Percentiles rank a stretch among this genome's conserved stretches.
phyloP scores from a whole-genome alignment of 371 early-diverging fungal genomes.

The Conidiobolus incongruus region DNA sequence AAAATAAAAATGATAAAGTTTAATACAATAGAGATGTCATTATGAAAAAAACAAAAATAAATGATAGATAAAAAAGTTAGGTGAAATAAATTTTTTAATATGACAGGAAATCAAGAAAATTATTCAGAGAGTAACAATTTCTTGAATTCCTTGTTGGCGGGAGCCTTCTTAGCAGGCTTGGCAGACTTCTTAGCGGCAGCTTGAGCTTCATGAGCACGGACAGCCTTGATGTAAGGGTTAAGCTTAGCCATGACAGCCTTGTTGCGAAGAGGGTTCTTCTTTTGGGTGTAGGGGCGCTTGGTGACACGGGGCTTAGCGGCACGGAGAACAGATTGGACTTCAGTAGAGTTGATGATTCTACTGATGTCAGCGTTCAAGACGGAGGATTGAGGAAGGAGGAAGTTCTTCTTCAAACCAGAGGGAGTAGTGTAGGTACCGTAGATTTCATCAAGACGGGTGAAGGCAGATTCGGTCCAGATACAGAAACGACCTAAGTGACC shows the following conservation, averaged over 20 bases:
- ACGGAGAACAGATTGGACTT: slow-evolving; percentile 89
- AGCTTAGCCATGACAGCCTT: slow-evolving; percentile 76
- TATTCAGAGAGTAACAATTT: too few relatives aligned
- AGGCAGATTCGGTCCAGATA: slow-evolving; percentile 98
- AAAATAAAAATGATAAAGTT: too few relatives aligned
- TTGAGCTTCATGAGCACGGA: slow-evolving; percentile 9
- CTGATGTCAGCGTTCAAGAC: slow-evolving; percentile 88
- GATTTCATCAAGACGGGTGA: slow-evolving; percentile 83
- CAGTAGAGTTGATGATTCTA: slow-evolving; percentile 93
- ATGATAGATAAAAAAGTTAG: too few relatives aligned
- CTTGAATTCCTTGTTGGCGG: slow-evolving; percentile 1
- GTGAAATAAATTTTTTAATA: too few relatives aligned
- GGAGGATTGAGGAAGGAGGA: slow-evolving; percentile 72
- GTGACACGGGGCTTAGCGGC: slow-evolving; percentile 52
- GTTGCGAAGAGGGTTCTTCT: slow-evolving; percentile 97
- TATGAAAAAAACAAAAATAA: too few relatives aligned
- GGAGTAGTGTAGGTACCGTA: slow-evolving; percentile 76
- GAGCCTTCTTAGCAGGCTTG: background rate
- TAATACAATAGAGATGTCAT: too few relatives aligned
- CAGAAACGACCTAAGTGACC: slow-evolving; percentile 99
- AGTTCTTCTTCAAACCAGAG: slow-evolving; percentile 86
- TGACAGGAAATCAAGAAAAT: too few relatives aligned
- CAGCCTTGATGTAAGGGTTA: slow-evolving; percentile 92
- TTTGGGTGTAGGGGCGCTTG: slow-evolving; percentile 80
- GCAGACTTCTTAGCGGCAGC: background rate